Evolutionary conservation across 148 eudicot genomes (phyloP), one percentile per base, ranked within the genome.

Genomic region (Nepenthes mirabilis): DNA sequence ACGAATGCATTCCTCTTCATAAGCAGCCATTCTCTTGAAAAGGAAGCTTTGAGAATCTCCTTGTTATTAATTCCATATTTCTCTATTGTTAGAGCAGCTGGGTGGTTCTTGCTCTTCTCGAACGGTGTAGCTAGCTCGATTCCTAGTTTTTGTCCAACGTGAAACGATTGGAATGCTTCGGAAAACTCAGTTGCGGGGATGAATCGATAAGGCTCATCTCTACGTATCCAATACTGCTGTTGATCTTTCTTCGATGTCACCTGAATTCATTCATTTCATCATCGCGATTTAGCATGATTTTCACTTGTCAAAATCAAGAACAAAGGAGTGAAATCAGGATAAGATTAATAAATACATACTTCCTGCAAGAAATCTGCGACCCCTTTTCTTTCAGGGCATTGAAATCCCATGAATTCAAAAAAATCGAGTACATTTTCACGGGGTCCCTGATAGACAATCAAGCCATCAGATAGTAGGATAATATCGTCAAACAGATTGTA

Each of bases 41-140:
- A 69, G 55, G 76, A 78, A 2, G 81, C 81, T 71, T 63, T 79
- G 37, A 82, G 69, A 52, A 82, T 74, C 14, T 79, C 87, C 60
- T 33, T 76, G 57, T 71, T 79, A 3, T 79, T 72, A 9, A 74
- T 71, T 43, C 87, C 87, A 62, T 73, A 82, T 63, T 73, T 82
- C 11, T 33, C 51, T 50, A 9, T 68, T 11, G 64, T 65, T 56
- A 73, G 59, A 60, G 77, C 65, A n/a, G 69, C 72, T 54, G 77
- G 77, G 59, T 73, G 77, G 52, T 63, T 64, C 34, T 68, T 68
- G 50, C 69, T 59, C 70, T 60, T 73, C 57, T 73, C 77, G 59
- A 59, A 73, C 34, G 73, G 69, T 11, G 52, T 43, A 13, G 72
- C 59, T 54, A 73, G 69, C 65, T 73, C 72, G 1, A 60, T 62